Conservation (phyloP, 257 asterid species). For the Lycium barbarum region DNA sequence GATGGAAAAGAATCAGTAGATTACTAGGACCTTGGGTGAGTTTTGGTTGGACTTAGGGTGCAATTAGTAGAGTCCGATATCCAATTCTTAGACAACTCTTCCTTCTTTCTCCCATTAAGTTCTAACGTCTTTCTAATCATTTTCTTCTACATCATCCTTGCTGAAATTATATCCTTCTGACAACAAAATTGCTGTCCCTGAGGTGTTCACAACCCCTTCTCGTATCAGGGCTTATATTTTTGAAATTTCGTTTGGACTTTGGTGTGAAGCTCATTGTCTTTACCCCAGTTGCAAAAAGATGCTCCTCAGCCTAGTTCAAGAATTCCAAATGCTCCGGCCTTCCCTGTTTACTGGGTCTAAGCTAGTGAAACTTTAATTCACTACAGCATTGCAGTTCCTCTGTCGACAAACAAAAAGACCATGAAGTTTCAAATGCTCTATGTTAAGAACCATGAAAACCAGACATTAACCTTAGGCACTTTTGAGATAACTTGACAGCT, state of each 20-base stretch:
- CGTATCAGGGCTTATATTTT: not conserved
- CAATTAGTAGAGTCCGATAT: not conserved
- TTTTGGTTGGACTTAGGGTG: conserved; percentile 1
- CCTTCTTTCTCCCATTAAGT: conserved; percentile 3
- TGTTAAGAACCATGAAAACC: not conserved
- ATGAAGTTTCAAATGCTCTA: not conserved
- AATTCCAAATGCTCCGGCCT: not conserved
- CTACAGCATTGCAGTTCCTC: not conserved
- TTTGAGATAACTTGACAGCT: not conserved
- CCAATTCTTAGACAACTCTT: not conserved
- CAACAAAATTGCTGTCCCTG: not conserved
- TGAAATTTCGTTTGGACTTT: conserved; percentile 1
- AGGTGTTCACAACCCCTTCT: conserved; percentile 18
- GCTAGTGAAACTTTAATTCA: not conserved
- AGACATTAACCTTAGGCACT: not conserved
- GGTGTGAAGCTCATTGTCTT: not conserved
- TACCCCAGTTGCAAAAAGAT: not conserved
- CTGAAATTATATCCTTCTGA: not conserved
- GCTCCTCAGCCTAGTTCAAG: not conserved
- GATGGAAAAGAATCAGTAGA: not conserved
- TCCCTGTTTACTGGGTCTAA: not conserved
- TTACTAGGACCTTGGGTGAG: not conserved
- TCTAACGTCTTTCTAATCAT: not conserved
- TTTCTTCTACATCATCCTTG: conserved; percentile 11
- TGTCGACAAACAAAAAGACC: not conserved